These are phyloP conservation scores for Eudorina sp. DNA, from an alignment of 139 green algal genomes.

Conservation along the genomic window DNA sequence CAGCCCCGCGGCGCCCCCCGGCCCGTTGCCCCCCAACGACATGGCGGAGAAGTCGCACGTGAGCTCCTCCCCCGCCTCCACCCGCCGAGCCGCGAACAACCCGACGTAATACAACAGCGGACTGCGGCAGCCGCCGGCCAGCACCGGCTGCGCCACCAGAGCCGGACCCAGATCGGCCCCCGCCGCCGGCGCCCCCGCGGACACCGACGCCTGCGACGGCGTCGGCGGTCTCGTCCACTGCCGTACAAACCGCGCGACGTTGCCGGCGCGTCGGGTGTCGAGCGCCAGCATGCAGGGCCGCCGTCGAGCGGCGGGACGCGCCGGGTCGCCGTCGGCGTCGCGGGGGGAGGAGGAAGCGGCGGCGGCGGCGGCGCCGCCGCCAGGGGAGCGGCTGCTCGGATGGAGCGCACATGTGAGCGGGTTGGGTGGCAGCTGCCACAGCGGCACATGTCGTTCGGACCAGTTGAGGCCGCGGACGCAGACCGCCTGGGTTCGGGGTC, in stretches of 20 bases:
- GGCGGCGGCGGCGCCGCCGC: background rate
- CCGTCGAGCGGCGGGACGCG: background rate
- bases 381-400: background rate
- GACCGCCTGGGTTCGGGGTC: background rate
- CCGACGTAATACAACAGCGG: conserved; percentile 32
- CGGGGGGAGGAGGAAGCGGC: background rate
- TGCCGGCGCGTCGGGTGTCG: conserved; percentile 5
- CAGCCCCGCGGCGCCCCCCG: background rate
- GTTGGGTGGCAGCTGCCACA: conserved; percentile 44
- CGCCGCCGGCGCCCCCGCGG: background rate
- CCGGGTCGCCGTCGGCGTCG: background rate
- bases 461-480: background rate
- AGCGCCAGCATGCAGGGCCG: background rate
- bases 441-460: background rate
- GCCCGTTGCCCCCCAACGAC: background rate
- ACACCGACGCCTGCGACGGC: background rate
- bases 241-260: conserved; percentile 36
- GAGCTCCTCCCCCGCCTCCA: conserved; percentile 39
- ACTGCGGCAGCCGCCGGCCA: conserved; percentile 11
- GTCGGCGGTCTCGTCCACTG: background rate
- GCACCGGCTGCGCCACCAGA: conserved; percentile 20
- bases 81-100: conserved; percentile 6
- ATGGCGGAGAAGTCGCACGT: conserved; percentile 15
- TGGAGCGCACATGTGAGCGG: background rate
- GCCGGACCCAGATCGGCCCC: background rate